Evolutionary conservation across 257 asterid species (phyloP), one percentile per base, ranked within the genome.

Genomic region (Primulina huaijiensis): DNA sequence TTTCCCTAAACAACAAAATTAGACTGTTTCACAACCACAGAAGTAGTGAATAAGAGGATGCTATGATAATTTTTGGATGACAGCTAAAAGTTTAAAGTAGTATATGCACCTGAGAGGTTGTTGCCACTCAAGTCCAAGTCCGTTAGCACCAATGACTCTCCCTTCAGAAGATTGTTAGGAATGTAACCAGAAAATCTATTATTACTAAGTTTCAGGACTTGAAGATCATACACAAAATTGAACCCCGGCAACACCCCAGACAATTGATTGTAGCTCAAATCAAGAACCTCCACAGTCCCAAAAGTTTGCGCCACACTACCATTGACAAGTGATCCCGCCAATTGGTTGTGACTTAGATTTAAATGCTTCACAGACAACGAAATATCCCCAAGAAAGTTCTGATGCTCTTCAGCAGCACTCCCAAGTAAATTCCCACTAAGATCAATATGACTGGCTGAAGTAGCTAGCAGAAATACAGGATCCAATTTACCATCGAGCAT

Each of bases 161-260:
- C 97, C 79, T 86, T 90, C 82, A 94, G 75, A 60, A 94, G 95
- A 71, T 87, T 82, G 77, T 86, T 86, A 8, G 99, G 97, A 65
- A 90, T 81, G 10, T 79, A 75, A 37, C 97, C 99, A 33, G 90
- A 81, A 78, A 94, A 91, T 52, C 67, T 71, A 74, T 93, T 94
- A 81, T 80, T 89, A 64, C 96, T 81, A 55, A 94, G 93, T 76
- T 76, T 94, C 64, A 94, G 82, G 38, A 94, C 87, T 76, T 86
- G 86, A 59, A 94, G 96, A 76, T 90, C 96, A 68, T 91, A 94
- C 34, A 90, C 92, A 33, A 90, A 94, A 72, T 73, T 86, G 75
- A 94, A 94, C 58, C 87, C 96, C 3, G 99, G 97, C 56, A 94
- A 75, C 52, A 89, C 99, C 38, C 97, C 99, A 19, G 92, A 85